phyloP scores from a whole-genome alignment of 2,329 filamentous ascomycete species.

The Cadophora gregata region DNA sequence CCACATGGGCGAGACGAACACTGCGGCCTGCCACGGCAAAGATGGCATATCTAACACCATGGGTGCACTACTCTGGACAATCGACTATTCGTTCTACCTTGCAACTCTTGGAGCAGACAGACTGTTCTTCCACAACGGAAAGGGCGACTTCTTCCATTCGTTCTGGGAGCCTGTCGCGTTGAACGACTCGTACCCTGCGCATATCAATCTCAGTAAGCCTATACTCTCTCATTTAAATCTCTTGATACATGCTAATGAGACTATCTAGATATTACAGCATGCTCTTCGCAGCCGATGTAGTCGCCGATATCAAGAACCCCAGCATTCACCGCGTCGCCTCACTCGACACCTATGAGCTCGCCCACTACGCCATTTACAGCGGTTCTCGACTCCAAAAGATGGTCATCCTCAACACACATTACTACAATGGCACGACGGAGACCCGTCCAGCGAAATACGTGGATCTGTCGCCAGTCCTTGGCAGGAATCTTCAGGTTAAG shows the following conservation, averaged over 20 bases:
- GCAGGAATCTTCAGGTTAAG: neutral
- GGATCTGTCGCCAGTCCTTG: neutral
- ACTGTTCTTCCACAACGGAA: neutral
- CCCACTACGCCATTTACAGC: neutral
- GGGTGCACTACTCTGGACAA: neutral
- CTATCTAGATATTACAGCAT: neutral
- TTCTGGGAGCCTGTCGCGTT: neutral
- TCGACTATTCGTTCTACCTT: neutral
- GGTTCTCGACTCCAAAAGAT: neutral
- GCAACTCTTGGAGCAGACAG: neutral
- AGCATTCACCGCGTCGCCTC: neutral
- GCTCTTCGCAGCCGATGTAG: neutral
- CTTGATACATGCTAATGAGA: neutral
- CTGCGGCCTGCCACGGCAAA: neutral
- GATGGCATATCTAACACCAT: neutral
- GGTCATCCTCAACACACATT: neutral
- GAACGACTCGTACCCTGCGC: neutral
- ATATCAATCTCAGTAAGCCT: neutral
- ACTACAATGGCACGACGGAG: neutral
- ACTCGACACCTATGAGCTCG: neutral
- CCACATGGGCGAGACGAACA: slow-evolving; percentile 1
- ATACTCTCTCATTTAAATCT: neutral
- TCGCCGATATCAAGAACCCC: neutral
- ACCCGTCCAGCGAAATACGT: neutral
- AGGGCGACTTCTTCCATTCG: neutral